These are phyloP conservation scores for Aspergillus unguis DNA, from an alignment of 2,329 filamentous ascomycete species.

Conservation along the genomic window DNA sequence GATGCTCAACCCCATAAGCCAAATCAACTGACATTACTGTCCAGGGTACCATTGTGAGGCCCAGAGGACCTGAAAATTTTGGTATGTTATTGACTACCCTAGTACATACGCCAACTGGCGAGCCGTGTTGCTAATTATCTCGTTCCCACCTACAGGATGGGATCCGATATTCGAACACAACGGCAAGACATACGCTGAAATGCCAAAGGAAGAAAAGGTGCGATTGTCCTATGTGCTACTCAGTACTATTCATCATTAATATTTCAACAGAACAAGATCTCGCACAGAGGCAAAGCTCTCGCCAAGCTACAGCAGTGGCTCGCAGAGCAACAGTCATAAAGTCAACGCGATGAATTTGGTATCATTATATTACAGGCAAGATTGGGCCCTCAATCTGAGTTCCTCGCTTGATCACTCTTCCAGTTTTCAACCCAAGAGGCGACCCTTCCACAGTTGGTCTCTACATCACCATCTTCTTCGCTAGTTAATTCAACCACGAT, in stretches of 20 bases:
- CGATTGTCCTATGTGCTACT: not conserved
- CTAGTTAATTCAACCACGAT: conserved; percentile 87
- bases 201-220: conserved; percentile 89
- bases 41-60: conserved; percentile 75
- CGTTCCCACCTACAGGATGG: conserved; percentile 63
- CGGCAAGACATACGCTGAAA: conserved; percentile 90
- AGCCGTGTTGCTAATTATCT: not conserved
- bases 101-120: not conserved
- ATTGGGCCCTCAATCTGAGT: conserved; percentile 22
- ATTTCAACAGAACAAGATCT: conserved; percentile 69
- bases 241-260: conserved; percentile 16
- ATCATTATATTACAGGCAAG: not conserved
- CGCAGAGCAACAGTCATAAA: conserved; percentile 39
- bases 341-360: not conserved
- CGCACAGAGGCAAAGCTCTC: conserved; percentile 84
- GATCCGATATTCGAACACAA: conserved; percentile 94
- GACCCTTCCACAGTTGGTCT: conserved; percentile 81
- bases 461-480: conserved; percentile 78
- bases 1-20: conserved; percentile 1
- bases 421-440: conserved; percentile 78
- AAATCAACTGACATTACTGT: conserved; percentile 4
- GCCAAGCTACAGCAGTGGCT: conserved; percentile 83
- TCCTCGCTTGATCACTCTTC: conserved; percentile 55
- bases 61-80: conserved; percentile 76
- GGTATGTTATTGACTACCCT: conserved; percentile 54